These are phyloP conservation scores for Collybia nuda DNA, from an alignment of 768 basidiomycete species.

Conservation along the genomic window DNA sequence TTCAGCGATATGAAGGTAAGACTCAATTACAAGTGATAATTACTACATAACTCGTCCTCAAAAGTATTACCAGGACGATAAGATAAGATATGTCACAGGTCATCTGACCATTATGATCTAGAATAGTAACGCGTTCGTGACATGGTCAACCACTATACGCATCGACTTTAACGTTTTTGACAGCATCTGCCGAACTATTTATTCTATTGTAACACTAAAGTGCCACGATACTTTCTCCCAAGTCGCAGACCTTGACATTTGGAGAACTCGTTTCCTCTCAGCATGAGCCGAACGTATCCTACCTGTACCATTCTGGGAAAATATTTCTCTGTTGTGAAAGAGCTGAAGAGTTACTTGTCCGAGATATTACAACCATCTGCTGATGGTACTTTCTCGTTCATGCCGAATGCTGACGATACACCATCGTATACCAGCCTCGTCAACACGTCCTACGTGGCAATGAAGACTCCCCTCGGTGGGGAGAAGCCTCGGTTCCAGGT, in stretches of 20 bases:
- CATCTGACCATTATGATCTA: not conserved
- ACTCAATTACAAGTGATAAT: not conserved
- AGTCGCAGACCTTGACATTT: too few species aligned
- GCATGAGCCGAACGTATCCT: too few species aligned
- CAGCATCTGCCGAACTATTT: not conserved
- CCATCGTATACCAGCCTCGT: slow-evolving; percentile 35
- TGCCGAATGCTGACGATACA: slow-evolving; percentile 23
- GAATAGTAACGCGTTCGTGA: slow-evolving; percentile 14
- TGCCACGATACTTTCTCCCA: too few species aligned
- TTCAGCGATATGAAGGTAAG: not conserved
- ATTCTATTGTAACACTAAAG: too few species aligned
- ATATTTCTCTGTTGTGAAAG: slow-evolving; percentile 43
- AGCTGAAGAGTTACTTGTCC: slow-evolving; percentile 36
- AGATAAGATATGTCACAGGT: slow-evolving; percentile 6
- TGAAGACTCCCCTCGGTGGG: slow-evolving; percentile 15
- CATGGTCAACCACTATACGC: not conserved
- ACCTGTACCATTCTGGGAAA: slow-evolving; percentile 33
- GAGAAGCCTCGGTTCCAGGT: slow-evolving; percentile 22
- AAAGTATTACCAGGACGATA: not conserved
- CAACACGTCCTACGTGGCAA: slow-evolving; percentile 46
- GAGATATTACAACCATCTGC: slow-evolving; percentile 27
- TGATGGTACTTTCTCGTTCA: slow-evolving; percentile 2
- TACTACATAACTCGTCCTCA: not conserved
- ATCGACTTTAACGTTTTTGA: not conserved
- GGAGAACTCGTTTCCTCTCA: too few species aligned